Conservation (phyloP, 495 filamentous ascomycete genomes). For the Hyaloscypha variabilis region DNA sequence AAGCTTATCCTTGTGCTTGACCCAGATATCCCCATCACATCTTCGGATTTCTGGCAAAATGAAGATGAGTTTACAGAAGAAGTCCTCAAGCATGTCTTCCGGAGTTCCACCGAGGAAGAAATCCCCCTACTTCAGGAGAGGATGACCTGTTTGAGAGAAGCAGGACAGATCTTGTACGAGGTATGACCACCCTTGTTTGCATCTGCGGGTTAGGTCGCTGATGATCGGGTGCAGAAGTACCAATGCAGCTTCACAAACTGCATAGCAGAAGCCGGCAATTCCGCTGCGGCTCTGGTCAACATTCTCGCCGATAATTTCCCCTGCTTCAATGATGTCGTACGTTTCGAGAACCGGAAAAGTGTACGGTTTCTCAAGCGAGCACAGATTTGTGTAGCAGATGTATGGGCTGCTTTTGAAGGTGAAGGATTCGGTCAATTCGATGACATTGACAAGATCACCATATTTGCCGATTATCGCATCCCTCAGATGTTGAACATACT, state of each 20-base stretch:
- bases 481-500: constrained; percentile 90
- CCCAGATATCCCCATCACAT: constrained; percentile 85
- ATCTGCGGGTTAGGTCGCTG: background rate
- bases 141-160: constrained; percentile 79
- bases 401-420: constrained; percentile 93
- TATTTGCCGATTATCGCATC: constrained; percentile 98
- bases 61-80: constrained; percentile 77
- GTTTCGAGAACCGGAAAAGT: constrained; percentile 65
- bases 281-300: constrained; percentile 83
- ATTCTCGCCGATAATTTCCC: constrained; percentile 75
- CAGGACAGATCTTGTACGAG: constrained; percentile 80
- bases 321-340: constrained; percentile 82
- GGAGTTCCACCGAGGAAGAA: constrained; percentile 81
- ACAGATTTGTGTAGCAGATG: constrained; percentile 92
- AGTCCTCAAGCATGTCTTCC: constrained; percentile 74
- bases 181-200: constrained; percentile 50
- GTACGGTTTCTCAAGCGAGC: constrained; percentile 90
- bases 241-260: constrained; percentile 73
- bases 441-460: constrained; percentile 94
- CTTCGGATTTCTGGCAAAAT: constrained; percentile 83
- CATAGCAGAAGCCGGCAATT: constrained; percentile 73
- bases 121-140: constrained; percentile 85
- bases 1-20: constrained; percentile 20
- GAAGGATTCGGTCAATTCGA: constrained; percentile 78
- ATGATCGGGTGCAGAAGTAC: constrained; percentile 65